These are phyloP conservation scores for Paraconiothyrium brasiliense DNA, from an alignment of 2,329 filamentous ascomycete species.

Conservation along the genomic window DNA sequence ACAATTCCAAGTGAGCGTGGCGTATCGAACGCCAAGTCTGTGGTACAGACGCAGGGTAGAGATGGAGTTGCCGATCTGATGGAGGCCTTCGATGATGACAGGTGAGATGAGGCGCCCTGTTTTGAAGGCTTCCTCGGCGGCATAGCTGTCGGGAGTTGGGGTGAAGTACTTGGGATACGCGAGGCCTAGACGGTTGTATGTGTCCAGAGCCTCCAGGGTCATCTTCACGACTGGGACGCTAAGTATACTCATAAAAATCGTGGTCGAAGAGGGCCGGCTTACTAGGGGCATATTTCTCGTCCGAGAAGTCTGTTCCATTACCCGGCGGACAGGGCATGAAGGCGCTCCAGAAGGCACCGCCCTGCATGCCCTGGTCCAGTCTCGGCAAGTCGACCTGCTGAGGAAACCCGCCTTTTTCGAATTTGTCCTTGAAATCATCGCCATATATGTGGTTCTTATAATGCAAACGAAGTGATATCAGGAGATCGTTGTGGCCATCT, in stretches of 20 bases:
- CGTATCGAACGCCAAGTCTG: constrained; percentile 82
- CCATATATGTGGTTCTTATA: constrained; percentile 83
- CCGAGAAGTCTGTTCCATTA: constrained; percentile 75
- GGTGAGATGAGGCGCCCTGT: constrained; percentile 48
- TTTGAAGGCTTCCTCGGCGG: constrained; percentile 66
- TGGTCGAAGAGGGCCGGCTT: constrained; percentile 37
- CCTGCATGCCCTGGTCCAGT: constrained; percentile 74
- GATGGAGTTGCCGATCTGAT: constrained; percentile 89
- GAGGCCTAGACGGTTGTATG: constrained; percentile 70
- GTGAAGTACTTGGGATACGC: constrained; percentile 77
- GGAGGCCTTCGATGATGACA: constrained; percentile 69
- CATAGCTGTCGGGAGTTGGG: constrained; percentile 65
- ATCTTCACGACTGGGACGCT: constrained; percentile 64
- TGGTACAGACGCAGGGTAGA: constrained; percentile 80
- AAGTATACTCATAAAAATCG: constrained; percentile 9
- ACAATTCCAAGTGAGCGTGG: constrained; percentile 92
- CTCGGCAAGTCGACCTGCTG: constrained; percentile 83
- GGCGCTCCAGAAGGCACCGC: constrained; percentile 94
- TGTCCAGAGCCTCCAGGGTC: constrained; percentile 79
- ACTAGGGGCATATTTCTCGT: constrained; percentile 75
- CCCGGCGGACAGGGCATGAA: constrained; percentile 75
- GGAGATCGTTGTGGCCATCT: constrained; percentile 93
- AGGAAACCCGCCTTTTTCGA: constrained; percentile 73
- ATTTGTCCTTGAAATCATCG: constrained; percentile 75
- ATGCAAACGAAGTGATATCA: constrained; percentile 72